phyloP scores from a whole-genome alignment of 768 basidiomycete genomes.

The Kwoniella sp. region DNA sequence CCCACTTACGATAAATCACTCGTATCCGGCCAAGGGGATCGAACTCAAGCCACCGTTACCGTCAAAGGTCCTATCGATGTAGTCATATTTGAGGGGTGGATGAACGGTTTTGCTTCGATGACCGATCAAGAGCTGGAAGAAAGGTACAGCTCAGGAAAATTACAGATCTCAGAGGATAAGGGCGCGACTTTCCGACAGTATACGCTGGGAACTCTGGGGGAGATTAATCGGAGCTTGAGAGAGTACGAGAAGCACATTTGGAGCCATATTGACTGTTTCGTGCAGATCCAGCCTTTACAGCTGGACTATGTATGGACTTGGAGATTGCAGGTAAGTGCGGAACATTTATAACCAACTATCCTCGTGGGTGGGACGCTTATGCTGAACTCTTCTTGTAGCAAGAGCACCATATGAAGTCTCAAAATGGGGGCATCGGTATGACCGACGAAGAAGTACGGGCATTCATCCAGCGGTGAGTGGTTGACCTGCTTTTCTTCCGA shows the following conservation, averaged over 20 bases:
- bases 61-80: slow-evolving; percentile 67
- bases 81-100: slow-evolving; percentile 91
- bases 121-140: slow-evolving; percentile 60
- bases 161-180: slow-evolving; percentile 31
- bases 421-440: slow-evolving; percentile 87
- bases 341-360: too few species aligned
- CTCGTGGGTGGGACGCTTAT: too few species aligned
- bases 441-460: slow-evolving; percentile 71
- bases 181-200: slow-evolving; percentile 58
- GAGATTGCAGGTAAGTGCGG: slow-evolving; percentile 48
- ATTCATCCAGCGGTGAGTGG: slow-evolving; percentile 65
- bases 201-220: not conserved
- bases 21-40: slow-evolving; percentile 77
- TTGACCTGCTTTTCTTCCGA: not conserved
- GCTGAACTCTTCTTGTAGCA: too few species aligned
- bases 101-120: slow-evolving; percentile 78
- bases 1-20: slow-evolving; percentile 88
- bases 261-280: slow-evolving; percentile 69
- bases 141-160: slow-evolving; percentile 58
- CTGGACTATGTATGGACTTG: slow-evolving; percentile 72
- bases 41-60: slow-evolving; percentile 59
- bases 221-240: slow-evolving; percentile 66
- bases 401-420: slow-evolving; percentile 82
- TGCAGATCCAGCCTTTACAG: slow-evolving; percentile 64
- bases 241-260: slow-evolving; percentile 68